Conservation (phyloP, 768 basidiomycete species). For the Nidularia sp. region DNA sequence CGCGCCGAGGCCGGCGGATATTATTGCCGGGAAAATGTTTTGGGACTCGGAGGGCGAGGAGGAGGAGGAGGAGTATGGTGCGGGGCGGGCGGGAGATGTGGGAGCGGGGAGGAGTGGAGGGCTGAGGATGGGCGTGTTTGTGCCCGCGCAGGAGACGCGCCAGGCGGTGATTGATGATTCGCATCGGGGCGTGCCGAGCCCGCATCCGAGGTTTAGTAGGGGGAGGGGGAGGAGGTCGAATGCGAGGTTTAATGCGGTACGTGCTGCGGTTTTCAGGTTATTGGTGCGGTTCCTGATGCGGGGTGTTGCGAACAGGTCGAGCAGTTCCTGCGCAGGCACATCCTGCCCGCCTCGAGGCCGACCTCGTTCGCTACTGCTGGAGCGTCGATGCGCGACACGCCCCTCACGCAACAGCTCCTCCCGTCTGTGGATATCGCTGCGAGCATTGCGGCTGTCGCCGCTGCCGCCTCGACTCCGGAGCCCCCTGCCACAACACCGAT, state of each 20-base stretch:
- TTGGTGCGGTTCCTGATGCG: not conserved
- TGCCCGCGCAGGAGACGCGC: slow-evolving; percentile 25
- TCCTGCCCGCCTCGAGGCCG: slow-evolving; percentile 22
- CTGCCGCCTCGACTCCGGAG: slow-evolving; percentile 20
- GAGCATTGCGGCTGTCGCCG: not conserved
- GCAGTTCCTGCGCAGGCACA: slow-evolving; percentile 23
- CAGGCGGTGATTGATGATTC: slow-evolving; percentile 44
- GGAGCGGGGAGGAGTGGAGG: slow-evolving; percentile 14
- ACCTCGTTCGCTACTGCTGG: slow-evolving; percentile 10
- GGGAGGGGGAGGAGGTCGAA: slow-evolving; percentile 13
- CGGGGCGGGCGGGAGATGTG: not conserved
- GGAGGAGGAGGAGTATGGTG: not conserved
- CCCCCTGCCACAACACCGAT: slow-evolving; percentile 47
- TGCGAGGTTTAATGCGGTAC: slow-evolving; percentile 16
- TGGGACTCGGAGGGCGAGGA: slow-evolving; percentile 42
- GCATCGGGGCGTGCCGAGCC: slow-evolving; percentile 42
- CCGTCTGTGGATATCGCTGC: no score
- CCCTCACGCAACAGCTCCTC: no score
- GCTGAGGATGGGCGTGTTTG: slow-evolving; percentile 37
- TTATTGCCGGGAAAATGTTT: slow-evolving; percentile 57
- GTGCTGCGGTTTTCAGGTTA: slow-evolving; percentile 13
- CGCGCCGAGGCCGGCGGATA: slow-evolving; percentile 61
- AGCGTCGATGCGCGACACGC: no score
- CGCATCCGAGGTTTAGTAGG: slow-evolving; percentile 39
- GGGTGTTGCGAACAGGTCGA: slow-evolving; percentile 22